phyloP scores from a whole-genome alignment of 805 yeast genomes.

The Saccharomycodes ludwigii region DNA sequence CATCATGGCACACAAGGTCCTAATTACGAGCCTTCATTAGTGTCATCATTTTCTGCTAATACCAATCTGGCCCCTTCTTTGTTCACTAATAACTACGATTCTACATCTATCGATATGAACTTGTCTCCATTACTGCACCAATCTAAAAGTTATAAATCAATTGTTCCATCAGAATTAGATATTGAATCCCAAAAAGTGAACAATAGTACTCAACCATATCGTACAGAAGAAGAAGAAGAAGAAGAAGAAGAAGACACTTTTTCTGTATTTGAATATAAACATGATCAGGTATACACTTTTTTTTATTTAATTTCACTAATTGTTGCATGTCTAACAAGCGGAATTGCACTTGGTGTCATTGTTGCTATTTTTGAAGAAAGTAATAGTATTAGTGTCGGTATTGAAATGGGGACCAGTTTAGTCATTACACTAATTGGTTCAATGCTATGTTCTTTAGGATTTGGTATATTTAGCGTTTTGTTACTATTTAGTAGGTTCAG shows the following conservation, averaged over 20 bases:
- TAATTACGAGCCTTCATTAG: too few relatives aligned
- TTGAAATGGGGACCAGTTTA: conserved; percentile 13
- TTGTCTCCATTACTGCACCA: too few relatives aligned
- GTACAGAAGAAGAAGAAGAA: conserved; percentile 8
- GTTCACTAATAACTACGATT: too few relatives aligned
- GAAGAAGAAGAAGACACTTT: conserved; percentile 16
- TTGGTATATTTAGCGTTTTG: conserved; percentile 14
- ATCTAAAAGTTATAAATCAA: too few relatives aligned
- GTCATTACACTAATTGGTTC: conserved; percentile 13
- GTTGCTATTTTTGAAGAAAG: conserved; percentile 15
- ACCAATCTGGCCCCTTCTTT: too few relatives aligned
- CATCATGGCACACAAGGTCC: too few relatives aligned
- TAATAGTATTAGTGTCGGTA: conserved; percentile 9
- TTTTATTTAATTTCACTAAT: conserved; percentile 17
- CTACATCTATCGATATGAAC: too few relatives aligned
- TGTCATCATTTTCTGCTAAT: too few relatives aligned
- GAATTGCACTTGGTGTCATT: conserved; percentile 17
- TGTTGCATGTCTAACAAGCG: conserved; percentile 17
- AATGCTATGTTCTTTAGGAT: conserved; percentile 14
- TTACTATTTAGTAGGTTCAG: conserved; percentile 20
- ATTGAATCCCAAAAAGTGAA: too few relatives aligned
- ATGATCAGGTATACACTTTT: conserved; percentile 21
- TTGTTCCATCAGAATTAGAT: too few relatives aligned
- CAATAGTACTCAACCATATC: too few relatives aligned
- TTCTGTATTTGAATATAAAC: conserved; percentile 18